These are phyloP conservation scores for Diaporthe sp. DNA, from an alignment of 2,329 filamentous ascomycete species.

Conservation along the genomic window DNA sequence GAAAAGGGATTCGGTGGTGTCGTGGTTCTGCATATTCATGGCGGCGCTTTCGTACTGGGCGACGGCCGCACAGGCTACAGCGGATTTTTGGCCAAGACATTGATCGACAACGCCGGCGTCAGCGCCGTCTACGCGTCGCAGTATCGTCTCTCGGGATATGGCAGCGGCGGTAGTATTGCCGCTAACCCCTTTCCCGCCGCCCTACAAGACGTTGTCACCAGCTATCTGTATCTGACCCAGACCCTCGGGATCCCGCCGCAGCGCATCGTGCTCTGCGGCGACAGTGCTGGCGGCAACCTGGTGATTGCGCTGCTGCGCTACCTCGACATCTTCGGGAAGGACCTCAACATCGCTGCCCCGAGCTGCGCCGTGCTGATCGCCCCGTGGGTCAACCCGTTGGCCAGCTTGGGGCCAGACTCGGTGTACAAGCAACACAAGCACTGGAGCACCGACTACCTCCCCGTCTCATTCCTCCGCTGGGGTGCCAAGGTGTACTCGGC, in stretches of 20 bases:
- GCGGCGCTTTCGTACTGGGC: conserved; percentile 26
- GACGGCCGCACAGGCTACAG: conserved; percentile 2
- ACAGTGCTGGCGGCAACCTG: conserved; percentile 60
- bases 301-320: conserved; percentile 58
- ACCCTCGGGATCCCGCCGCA: conserved; percentile 51
- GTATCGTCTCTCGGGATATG: conserved; percentile 58
- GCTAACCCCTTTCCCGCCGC: conserved; percentile 57
- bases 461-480: conserved; percentile 53
- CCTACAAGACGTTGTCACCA: conserved; percentile 59
- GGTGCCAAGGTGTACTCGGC: conserved; percentile 50
- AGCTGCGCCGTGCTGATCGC: conserved; percentile 52
- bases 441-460: conserved; percentile 53
- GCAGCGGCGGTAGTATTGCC: conserved; percentile 29
- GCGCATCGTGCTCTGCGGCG: conserved; percentile 57
- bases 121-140: conserved; percentile 56
- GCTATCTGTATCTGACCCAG: conserved; percentile 52
- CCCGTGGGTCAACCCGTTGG: conserved; percentile 40
- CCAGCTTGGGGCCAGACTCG: conserved; percentile 37
- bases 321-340: conserved; percentile 52
- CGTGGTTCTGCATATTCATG: conserved; percentile 14
- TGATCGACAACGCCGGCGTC: conserved; percentile 45
- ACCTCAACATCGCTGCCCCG: conserved; percentile 50
- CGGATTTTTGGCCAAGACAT: conserved; percentile 1
- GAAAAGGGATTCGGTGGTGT: background rate
- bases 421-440: conserved; percentile 39